Base-by-base conservation (phyloP, 441 rosid genomes). In the Bocquillonia castaneifolia region DNA sequence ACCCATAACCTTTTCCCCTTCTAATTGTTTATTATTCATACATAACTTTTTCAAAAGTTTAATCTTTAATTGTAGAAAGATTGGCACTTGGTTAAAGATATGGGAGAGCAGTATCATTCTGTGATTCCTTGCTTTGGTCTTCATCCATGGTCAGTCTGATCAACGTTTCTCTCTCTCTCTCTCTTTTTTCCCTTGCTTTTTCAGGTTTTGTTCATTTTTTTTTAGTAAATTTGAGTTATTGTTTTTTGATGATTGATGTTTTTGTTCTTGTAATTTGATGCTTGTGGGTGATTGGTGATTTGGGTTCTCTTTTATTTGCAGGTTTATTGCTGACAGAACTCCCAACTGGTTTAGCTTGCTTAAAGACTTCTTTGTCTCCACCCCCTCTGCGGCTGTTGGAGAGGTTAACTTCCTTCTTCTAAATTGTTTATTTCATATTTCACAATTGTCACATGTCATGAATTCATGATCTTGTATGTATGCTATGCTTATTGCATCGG, bases 381-480 rank as follows among this genome's bases (percentile, higher is more conserved):
- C 85, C 67, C 99, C 99, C 61, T 57, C 82, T 71, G 97, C 99
- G 74, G 96, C 97, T 50, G 79, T 93, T 79, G 99, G 99, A 79
- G 98, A 93, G 88, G 92, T 88, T 64, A 50, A 66, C 1, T 36
- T 5, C n/a, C 28, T 7, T 44, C 28, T 63, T 54, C 39, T 47
- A 50, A 53, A 8, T 42, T 14, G 2, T 6, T 42, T 5, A 5
- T 42, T 42, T 42, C 9, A 42, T 14, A 42, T 42, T 3, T n/a
- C n/a, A n/a, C n/a, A n/a, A n/a, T n/a, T 10, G 47, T 39, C 42
- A 6, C 42, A 10, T 39, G 42, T 10, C 42, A 39, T 10, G 12
- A 39, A 39, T 39, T 39, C 12, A 39, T 3, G 13, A 42, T 42
- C 18, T 42, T 42, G 47, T 12, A 42, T 10, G 4, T 42, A 10